A percentile compares a stretch with the other conserved stretches of the same genome.
Conservation (phyloP, 2,329 filamentous ascomycete genomes). For the Furcasterigmium sp. region DNA sequence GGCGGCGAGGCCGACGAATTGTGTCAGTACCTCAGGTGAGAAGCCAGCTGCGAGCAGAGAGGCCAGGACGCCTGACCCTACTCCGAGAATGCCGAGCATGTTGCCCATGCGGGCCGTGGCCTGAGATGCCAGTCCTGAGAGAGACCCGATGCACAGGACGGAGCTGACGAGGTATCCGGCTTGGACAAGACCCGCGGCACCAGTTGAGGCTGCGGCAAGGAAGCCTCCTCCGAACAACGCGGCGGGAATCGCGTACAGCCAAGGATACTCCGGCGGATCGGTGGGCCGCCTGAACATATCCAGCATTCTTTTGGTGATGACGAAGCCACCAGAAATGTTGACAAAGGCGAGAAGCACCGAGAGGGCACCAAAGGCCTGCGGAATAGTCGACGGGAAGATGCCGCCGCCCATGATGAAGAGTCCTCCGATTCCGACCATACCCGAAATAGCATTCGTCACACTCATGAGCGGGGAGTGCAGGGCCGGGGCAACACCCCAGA, state of each 20-base stretch:
- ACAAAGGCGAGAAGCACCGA: slow-evolving; percentile 84
- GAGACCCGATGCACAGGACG: slow-evolving; percentile 76
- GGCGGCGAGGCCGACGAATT: slow-evolving; percentile 73
- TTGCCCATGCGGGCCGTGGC: slow-evolving; percentile 80
- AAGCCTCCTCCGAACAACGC: slow-evolving; percentile 76
- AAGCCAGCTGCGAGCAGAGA: slow-evolving; percentile 80
- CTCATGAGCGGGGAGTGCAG: slow-evolving; percentile 89
- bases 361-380: slow-evolving; percentile 70
- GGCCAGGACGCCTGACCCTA: slow-evolving; percentile 75
- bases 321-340: slow-evolving; percentile 83
- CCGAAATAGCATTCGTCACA: slow-evolving; percentile 88
- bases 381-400: slow-evolving; percentile 69
- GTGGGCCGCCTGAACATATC: slow-evolving; percentile 86
- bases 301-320: slow-evolving; percentile 89
- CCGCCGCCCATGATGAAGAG: slow-evolving; percentile 86
- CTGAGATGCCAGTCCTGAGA: slow-evolving; percentile 78
- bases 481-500: slow-evolving; percentile 81
- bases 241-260: slow-evolving; percentile 77
- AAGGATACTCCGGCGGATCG: slow-evolving; percentile 83
- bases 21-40: slow-evolving; percentile 68
- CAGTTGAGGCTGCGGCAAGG: slow-evolving; percentile 72
- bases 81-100: slow-evolving; percentile 79
- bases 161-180: slow-evolving; percentile 84
- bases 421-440: slow-evolving; percentile 83
- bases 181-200: slow-evolving; percentile 78